Conservation (phyloP, 148 eudicot genomes). For the Chenopodium berlandieri region DNA sequence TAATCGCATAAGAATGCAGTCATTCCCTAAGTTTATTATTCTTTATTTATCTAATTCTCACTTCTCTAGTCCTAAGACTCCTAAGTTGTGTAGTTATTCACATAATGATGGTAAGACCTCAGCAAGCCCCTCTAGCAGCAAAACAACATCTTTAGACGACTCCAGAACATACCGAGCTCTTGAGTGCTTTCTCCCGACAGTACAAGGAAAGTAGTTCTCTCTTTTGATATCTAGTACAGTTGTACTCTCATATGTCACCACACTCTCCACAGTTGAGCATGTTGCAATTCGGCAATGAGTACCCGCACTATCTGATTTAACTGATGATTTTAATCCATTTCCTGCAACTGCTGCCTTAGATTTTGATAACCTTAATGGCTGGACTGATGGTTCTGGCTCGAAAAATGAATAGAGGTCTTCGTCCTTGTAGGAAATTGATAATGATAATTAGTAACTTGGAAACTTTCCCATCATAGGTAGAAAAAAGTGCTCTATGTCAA, state of each 20-base stretch:
- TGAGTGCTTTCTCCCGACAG: conserved; percentile 58
- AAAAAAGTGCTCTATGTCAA: no score
- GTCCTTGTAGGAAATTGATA: conserved; percentile 38
- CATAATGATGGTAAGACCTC: conserved; percentile 15
- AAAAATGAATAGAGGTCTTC: conserved; percentile 71
- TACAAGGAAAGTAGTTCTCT: conserved; percentile 71
- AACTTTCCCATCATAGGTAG: no score
- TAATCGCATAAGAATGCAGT: no score
- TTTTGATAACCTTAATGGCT: neutral
- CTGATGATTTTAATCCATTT: conserved; percentile 10
- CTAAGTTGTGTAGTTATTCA: neutral
- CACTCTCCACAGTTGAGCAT: conserved; percentile 19
- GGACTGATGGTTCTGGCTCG: conserved; percentile 52
- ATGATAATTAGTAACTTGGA: no score
- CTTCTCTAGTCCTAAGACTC: no score
- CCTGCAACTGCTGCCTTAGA: neutral
- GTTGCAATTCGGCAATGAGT: conserved; percentile 12
- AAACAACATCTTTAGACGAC: conserved; percentile 56
- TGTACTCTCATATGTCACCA: conserved; percentile 35
- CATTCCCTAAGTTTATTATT: no score
- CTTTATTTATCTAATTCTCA: no score
- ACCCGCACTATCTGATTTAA: conserved; percentile 24
- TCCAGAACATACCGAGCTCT: conserved; percentile 61
- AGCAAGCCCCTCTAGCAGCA: conserved; percentile 51
- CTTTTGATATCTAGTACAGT: conserved; percentile 54